Evolutionary conservation across 2,329 filamentous ascomycete species (phyloP).

Genomic region (Ascochyta fabae): DNA sequence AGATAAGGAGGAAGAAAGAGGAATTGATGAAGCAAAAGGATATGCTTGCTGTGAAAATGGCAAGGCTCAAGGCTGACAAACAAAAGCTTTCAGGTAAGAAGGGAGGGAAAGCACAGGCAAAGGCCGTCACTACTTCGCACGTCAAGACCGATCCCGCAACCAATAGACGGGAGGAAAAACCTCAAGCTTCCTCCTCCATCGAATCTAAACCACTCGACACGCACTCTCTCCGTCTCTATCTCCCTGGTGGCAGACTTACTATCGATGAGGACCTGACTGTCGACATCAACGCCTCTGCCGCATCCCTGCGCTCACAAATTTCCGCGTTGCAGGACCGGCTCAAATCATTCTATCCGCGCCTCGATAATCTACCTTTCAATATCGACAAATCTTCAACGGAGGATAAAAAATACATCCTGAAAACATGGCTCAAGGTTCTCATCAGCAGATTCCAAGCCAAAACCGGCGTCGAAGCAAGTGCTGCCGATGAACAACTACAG

Average conservation of each 20-base stretch:
- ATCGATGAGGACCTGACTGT: conserved; percentile 33
- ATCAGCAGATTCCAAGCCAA: conserved; percentile 29
- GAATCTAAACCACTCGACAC: not conserved
- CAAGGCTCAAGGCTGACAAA: not conserved
- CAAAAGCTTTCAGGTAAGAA: not conserved
- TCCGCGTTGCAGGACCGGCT: conserved; percentile 28
- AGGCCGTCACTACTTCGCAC: not conserved
- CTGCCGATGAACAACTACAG: conserved; percentile 20
- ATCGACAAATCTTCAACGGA: conserved; percentile 26
- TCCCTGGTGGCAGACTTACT: conserved; percentile 13
- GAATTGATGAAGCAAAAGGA: conserved; percentile 1
- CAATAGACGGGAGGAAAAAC: not conserved
- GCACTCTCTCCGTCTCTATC: conserved; percentile 18
- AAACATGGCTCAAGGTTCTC: conserved; percentile 39
- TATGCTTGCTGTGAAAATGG: not conserved
- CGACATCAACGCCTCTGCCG: conserved; percentile 19
- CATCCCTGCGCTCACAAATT: conserved; percentile 31
- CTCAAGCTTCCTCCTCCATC: not conserved
- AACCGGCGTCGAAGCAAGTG: not conserved
- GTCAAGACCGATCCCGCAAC: not conserved
- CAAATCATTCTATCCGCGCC: conserved; percentile 29
- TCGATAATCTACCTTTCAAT: conserved; percentile 35
- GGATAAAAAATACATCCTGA: conserved; percentile 25
- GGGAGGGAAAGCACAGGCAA: not conserved
- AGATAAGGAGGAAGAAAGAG: conserved; percentile 2